Evolutionary conservation across 2,329 filamentous ascomycete species (phyloP).

Genomic region (Penicillium fuscoglaucum): DNA sequence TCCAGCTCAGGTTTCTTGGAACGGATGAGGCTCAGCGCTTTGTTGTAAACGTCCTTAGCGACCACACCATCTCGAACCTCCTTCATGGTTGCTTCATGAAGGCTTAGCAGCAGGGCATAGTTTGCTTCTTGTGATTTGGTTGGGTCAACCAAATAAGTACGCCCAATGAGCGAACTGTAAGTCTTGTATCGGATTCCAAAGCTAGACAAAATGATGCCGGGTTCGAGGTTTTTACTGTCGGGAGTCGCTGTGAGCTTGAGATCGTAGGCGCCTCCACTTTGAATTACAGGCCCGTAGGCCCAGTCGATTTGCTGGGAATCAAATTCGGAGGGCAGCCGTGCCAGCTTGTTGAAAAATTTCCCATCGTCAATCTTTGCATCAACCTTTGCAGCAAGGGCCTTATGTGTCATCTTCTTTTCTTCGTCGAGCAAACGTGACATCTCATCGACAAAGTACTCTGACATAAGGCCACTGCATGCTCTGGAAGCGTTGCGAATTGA

Average conservation of each 20-base stretch:
- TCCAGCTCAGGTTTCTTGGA: conserved; percentile 93
- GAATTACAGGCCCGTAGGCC: conserved; percentile 85
- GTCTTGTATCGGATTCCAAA: conserved; percentile 94
- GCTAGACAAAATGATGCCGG: conserved; percentile 89
- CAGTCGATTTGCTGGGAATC: conserved; percentile 89
- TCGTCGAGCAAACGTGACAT: conserved; percentile 96
- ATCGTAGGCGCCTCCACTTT: conserved; percentile 95
- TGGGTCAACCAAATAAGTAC: conserved; percentile 94
- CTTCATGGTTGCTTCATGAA: conserved; percentile 88
- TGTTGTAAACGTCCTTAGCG: conserved; percentile 88
- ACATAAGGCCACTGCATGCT: conserved; percentile 91
- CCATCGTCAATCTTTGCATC: conserved; percentile 87
- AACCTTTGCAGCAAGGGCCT: conserved; percentile 79
- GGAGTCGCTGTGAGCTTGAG: conserved; percentile 76
- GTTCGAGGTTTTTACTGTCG: conserved; percentile 79
- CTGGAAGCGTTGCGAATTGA: conserved; percentile 92
- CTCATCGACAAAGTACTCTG: conserved; percentile 94
- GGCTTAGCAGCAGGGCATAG: conserved; percentile 81
- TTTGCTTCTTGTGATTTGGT: conserved; percentile 94
- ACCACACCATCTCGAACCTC: conserved; percentile 82
- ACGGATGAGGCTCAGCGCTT: conserved; percentile 76
- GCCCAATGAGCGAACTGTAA: conserved; percentile 87
- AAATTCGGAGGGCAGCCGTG: conserved; percentile 80
- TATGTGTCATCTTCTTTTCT: conserved; percentile 96
- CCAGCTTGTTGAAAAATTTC: conserved; percentile 87